A percentile compares a stretch with the other conserved stretches of the same genome.
Conservation (phyloP, 345 rosid species). For the Salix caprea region DNA sequence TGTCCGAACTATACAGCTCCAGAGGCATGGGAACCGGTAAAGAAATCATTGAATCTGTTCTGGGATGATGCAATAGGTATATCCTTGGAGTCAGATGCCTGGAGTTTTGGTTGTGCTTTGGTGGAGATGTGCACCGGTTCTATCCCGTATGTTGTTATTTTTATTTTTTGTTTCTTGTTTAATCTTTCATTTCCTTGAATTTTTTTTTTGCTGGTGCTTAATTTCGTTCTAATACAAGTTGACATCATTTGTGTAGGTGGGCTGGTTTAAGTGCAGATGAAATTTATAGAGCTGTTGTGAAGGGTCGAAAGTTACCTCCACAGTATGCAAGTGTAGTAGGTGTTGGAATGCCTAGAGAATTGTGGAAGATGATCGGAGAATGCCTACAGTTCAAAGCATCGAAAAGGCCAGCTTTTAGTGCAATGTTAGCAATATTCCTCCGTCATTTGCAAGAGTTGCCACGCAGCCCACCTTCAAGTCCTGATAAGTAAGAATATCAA, state of each 20-base stretch:
- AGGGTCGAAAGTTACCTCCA: slow-evolving; percentile 78
- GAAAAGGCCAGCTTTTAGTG: slow-evolving; percentile 80
- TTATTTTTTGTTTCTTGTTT: background rate
- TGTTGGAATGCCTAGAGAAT: slow-evolving; percentile 88
- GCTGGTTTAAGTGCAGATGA: slow-evolving; percentile 87
- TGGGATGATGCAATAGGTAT: slow-evolving; percentile 95
- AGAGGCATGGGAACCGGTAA: slow-evolving; percentile 98
- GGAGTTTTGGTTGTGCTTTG: slow-evolving; percentile 99
- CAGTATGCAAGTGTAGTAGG: slow-evolving; percentile 98
- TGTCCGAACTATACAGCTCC: slow-evolving; percentile 93
- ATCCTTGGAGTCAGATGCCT: slow-evolving; percentile 90
- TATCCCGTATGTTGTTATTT: slow-evolving; percentile 68
- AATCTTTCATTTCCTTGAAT: too few relatives aligned
- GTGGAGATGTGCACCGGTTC: slow-evolving; percentile 99
- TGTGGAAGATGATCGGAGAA: slow-evolving; percentile 99
- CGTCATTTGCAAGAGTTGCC: slow-evolving; percentile 93
- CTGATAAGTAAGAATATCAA: slow-evolving; percentile 61
- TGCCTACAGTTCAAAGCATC: slow-evolving; percentile 92
- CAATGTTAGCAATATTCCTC: slow-evolving; percentile 86
- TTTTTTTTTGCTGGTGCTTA: background rate
- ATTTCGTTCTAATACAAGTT: slow-evolving; percentile 3
- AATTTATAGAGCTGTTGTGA: slow-evolving; percentile 85
- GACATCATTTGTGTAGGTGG: slow-evolving; percentile 56
- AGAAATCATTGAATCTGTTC: slow-evolving; percentile 74
- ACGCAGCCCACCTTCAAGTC: slow-evolving; percentile 72